Conservation (phyloP, 83 land plant genomes). For the Picea abies region DNA sequence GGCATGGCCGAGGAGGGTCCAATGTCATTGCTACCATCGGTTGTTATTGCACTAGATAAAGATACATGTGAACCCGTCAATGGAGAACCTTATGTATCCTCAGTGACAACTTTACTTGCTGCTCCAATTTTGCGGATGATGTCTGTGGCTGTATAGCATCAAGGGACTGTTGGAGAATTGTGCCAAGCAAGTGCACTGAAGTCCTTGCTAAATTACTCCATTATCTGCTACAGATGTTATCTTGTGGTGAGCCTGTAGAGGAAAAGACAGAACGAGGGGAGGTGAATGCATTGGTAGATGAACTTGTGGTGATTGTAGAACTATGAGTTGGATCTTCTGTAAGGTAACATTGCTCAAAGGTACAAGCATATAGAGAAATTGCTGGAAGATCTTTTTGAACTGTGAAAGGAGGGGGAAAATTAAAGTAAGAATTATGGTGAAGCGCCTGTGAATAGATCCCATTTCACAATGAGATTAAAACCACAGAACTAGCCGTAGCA, state of each 20-base stretch:
- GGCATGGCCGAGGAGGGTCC: slow-evolving; percentile 95
- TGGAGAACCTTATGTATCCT: slow-evolving; percentile 42
- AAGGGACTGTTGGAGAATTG: slow-evolving; percentile 88
- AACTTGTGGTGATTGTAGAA: slow-evolving; percentile 89
- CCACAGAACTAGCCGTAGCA: too few relatives aligned
- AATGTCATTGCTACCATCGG: slow-evolving; percentile 83
- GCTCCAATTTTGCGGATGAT: slow-evolving; percentile 89
- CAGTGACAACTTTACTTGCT: slow-evolving; percentile 61
- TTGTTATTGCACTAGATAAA: slow-evolving; percentile 60
- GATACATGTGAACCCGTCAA: slow-evolving; percentile 19
- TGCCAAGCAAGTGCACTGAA: slow-evolving; percentile 70
- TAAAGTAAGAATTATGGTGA: too few relatives aligned
- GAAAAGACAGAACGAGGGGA: slow-evolving; percentile 69
- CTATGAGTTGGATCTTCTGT: slow-evolving; percentile 75
- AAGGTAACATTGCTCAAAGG: too few relatives aligned
- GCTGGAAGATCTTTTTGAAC: too few relatives aligned
- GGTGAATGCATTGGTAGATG: slow-evolving; percentile 95
- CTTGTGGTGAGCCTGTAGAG: slow-evolving; percentile 33
- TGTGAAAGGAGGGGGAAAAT: too few relatives aligned
- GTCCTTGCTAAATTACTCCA: slow-evolving; percentile 72
- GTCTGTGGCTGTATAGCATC: slow-evolving; percentile 78
- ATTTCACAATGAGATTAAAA: too few relatives aligned
- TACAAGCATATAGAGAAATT: too few relatives aligned
- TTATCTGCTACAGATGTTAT: slow-evolving; percentile 14
- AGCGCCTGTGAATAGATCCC: too few relatives aligned